Base-by-base conservation (phyloP, 2,329 filamentous ascomycete genomes). In the Neofusicoccum sp. region DNA sequence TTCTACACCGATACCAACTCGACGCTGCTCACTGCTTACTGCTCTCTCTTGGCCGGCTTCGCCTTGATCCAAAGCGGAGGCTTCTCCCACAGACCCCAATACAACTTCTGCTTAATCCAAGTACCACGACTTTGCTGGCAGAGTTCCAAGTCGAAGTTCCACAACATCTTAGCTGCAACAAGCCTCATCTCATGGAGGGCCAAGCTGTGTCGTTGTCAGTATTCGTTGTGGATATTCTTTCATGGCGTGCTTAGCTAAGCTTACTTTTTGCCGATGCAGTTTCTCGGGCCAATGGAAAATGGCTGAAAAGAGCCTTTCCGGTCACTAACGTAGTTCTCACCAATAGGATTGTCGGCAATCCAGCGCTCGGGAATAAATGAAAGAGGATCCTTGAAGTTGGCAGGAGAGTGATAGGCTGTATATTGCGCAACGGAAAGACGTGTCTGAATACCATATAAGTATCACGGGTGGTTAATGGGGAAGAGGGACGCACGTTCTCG, bases 81-180 rank as follows among this genome's bases (percentile, higher is more conserved):
- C 60, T 75, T 76, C 33, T 70, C 66, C 71, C 71, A 75, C 3
- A 75, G 59, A 34, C 64, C 64, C 77, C 79, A 82, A 60, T 68
- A 74, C 7, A 68, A 60, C 26, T 69, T 67, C 61, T 75, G 71
- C 4, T 41, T 40, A 28, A 75, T 63, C 77, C 79, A 82, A 58
- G 80, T 56, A 11, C 66, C 72, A 1, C 66, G 43, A 45, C 72
- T 64, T 30, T 60, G 57, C 5, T 66, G 49, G n/a, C 66, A 62
- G 20, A 75, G 62, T 59, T 73, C 66, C 31, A 76, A 54, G 63
- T 79, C 74, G 59, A 79, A 79, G 1, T 68, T 67, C 65, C 67
- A 79, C 3, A 78, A 34, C 28, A 79, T 40, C 59, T 73, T 74
- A 5, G 76, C 69, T 16, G 79, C 60, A 1, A 76, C 71, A 1